phyloP scores from a whole-genome alignment of 139 green algal genomes.

The Micractinium conductrix region DNA sequence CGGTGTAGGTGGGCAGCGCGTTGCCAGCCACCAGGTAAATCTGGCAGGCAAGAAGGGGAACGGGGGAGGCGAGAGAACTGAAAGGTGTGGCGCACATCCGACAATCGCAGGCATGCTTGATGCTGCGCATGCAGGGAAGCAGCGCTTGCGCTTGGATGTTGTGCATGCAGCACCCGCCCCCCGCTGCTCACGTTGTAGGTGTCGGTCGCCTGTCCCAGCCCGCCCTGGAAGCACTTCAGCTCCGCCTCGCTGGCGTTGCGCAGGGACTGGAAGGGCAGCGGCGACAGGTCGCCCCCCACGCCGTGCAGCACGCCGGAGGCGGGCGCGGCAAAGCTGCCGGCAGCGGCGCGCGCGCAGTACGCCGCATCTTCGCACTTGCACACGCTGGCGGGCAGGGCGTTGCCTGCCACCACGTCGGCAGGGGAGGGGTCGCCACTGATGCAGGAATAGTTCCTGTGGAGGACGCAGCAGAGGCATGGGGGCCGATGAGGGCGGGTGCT shows the following conservation, averaged over 20 bases:
- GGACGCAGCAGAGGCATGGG: neutral
- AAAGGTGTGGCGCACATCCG: neutral
- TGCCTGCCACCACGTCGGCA: slow-evolving; percentile 4
- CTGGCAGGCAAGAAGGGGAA: too few species aligned
- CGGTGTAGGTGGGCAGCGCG: slow-evolving; percentile 35
- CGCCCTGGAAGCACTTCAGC: slow-evolving; percentile 36
- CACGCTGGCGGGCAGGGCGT: slow-evolving; percentile 1
- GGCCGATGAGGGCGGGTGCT: too few species aligned
- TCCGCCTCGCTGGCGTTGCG: neutral
- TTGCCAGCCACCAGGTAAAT: slow-evolving; percentile 47
- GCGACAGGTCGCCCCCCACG: slow-evolving; percentile 35
- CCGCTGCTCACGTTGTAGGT: slow-evolving; percentile 30
- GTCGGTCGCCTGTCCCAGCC: slow-evolving; percentile 31
- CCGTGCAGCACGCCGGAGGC: neutral
- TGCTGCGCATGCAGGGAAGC: neutral
- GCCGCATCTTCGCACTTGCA: slow-evolving; percentile 25
- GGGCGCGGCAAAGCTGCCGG: slow-evolving; percentile 6
- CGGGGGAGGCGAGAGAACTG: neutral
- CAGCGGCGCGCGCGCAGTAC: slow-evolving; percentile 23
- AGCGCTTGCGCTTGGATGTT: too few species aligned
- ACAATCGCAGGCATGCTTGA: neutral
- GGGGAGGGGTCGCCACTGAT: slow-evolving; percentile 27
- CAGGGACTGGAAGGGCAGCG: slow-evolving; percentile 38
- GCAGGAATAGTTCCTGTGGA: slow-evolving; percentile 33
- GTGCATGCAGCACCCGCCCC: neutral